These are phyloP conservation scores for Leishmania major DNA, from an alignment of 208 protist species.

Conservation along the genomic window DNA sequence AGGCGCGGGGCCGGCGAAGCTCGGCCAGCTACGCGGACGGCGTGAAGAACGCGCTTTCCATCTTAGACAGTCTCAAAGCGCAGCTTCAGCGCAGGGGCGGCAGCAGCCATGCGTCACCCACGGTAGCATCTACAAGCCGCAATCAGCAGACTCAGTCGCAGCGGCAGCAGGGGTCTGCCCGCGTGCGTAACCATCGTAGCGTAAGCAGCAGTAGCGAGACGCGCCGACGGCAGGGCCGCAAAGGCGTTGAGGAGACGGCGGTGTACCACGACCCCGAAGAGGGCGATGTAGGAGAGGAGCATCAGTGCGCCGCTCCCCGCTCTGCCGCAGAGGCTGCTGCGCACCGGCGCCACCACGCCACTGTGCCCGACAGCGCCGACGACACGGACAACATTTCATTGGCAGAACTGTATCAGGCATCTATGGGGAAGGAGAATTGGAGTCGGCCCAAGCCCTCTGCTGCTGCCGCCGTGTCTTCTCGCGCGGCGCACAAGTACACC, in stretches of 20 bases:
- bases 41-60: conserved; percentile 71
- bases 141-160: conserved; percentile 24
- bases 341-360: neutral
- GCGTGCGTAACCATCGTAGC: conserved; percentile 1
- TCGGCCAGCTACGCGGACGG: conserved; percentile 47
- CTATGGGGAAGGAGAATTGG: conserved; percentile 32
- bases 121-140: conserved; percentile 22
- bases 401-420: conserved; percentile 28
- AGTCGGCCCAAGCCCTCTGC: conserved; percentile 5
- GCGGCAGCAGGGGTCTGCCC: conserved; percentile 1
- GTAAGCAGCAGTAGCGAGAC: conserved; percentile 26
- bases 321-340: neutral
- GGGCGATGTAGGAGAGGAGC: neutral
- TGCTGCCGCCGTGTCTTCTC: neutral
- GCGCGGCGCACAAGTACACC: conserved; percentile 9
- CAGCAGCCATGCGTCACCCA: conserved; percentile 14
- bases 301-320: neutral
- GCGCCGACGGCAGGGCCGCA: conserved; percentile 10
- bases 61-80: conserved; percentile 57
- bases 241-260: conserved; percentile 16
- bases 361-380: neutral
- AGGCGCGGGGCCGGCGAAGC: conserved; percentile 21
- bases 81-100: conserved; percentile 36
- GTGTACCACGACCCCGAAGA: conserved; percentile 17
- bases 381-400: conserved; percentile 32